These are phyloP conservation scores for Pluteus cervinus DNA, from an alignment of 768 basidiomycete genomes.

Conservation along the genomic window DNA sequence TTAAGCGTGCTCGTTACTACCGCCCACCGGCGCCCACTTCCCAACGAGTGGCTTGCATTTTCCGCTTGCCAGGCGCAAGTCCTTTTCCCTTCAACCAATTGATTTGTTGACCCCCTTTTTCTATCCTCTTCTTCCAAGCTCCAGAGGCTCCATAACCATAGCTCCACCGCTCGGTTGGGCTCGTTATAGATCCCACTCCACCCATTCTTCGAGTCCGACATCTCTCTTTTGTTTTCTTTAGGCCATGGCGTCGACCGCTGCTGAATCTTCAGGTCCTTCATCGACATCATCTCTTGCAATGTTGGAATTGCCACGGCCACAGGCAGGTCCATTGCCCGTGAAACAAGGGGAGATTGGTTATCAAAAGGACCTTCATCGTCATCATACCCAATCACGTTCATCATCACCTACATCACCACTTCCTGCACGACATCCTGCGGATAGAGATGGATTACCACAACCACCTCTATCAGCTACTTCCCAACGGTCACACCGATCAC, in stretches of 20 bases:
- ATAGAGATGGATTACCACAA: constrained; percentile 18
- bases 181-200: too few relatives aligned
- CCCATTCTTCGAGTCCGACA: too few relatives aligned
- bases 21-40: too few relatives aligned
- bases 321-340: constrained; percentile 57
- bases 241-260: too few relatives aligned
- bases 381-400: background rate
- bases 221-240: too few relatives aligned
- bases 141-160: too few relatives aligned
- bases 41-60: too few relatives aligned
- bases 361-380: constrained; percentile 11
- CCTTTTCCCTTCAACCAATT: constrained; percentile 16
- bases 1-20: constrained; percentile 12
- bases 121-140: too few relatives aligned
- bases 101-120: too few relatives aligned
- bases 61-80: constrained; percentile 45
- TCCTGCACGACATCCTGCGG: constrained; percentile 50
- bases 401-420: constrained; percentile 14
- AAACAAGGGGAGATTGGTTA: constrained; percentile 68
- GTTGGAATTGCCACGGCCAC: constrained; percentile 27
- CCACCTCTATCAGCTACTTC: constrained; percentile 9
- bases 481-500: constrained; percentile 12
- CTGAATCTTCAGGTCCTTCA: too few relatives aligned
- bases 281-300: constrained; percentile 1
- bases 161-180: too few relatives aligned